Conservation (phyloP, 352 stramenopile species). For the Saprolegnia parasitica region DNA sequence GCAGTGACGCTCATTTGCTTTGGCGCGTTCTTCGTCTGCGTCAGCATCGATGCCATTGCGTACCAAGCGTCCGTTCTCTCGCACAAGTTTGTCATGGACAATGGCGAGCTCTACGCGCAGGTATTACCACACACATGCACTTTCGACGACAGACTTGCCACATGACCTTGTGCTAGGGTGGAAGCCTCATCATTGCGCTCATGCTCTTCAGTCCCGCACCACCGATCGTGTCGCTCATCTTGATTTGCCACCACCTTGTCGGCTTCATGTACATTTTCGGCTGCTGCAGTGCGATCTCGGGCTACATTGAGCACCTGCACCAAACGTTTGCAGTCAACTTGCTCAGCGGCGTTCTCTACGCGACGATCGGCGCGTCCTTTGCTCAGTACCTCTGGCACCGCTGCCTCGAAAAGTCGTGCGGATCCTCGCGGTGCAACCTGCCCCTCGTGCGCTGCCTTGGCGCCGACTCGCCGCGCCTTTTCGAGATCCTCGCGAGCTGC, state of each 20-base stretch:
- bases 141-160: neutral
- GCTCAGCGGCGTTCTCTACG: neutral
- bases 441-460: neutral
- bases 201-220: constrained; percentile 2
- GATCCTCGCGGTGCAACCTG: neutral
- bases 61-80: neutral
- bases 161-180: constrained; percentile 4
- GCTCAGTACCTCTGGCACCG: neutral
- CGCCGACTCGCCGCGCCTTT: neutral
- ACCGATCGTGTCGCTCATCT: neutral
- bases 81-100: constrained; percentile 15
- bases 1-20: constrained; percentile 7
- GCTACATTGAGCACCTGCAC: constrained; percentile 13
- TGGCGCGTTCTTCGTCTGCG: neutral
- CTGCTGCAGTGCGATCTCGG: constrained; percentile 5
- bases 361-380: neutral
- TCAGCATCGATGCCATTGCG: constrained; percentile 15
- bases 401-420: neutral
- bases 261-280: constrained; percentile 7
- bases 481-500: neutral
- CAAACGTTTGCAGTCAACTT: constrained; percentile 15
- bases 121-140: constrained; percentile 9
- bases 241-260: constrained; percentile 11
- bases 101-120: constrained; percentile 22
- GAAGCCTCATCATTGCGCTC: neutral